Evolutionary conservation across 352 stramenopile genomes (phyloP), one percentile per base, ranked within the genome.

Genomic region (Phytopythium cucurbitacearum): DNA sequence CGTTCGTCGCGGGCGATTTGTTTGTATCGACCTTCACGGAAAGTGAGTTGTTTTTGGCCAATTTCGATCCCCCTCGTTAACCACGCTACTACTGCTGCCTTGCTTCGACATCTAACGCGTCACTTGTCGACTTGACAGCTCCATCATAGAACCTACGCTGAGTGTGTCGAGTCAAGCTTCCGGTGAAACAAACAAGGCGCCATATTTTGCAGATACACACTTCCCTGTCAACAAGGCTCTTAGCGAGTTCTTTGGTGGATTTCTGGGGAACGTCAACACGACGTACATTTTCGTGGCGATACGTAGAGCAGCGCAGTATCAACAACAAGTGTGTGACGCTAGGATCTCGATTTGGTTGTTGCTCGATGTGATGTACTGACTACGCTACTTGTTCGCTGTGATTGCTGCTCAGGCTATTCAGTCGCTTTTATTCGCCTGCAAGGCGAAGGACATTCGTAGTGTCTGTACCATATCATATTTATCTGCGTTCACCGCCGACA

Each of bases 391-490:
- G 32, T 13, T 43, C 13, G 7, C 57, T 33, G 5, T 48, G 13
- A 34, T 9, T n/a, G 40, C 8, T 40, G 28, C 39, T 28, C 59
- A 91, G 79, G 81, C 80, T 4, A 90, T 93, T 40, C 80, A 90
- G 40, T 81, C 78, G 10, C 59, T 93, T 8, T 50, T 93, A 62
- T 93, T 89, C 51, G 82, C 78, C 2, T 91, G 78, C 66, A 89
- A 88, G 41, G 78, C 80, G 10, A 91, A 89, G 52, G 80, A 91
- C 15, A 86, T 93, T 40, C 75, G 69, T 42, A 79, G 57, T 28
- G 51, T 35, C 34, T 62, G 56, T 42, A 40, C 45, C 28, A 56
- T 75, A 44, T 58, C 71, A n/a, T 75, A 67, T 66, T 44, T 69
- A 57, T 54, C 65, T 1, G 37, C n/a, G 8, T 78, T 75, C 56